Evolutionary conservation across 331 rosid species (phyloP).

Genomic region (Phaseolus coccineus): DNA sequence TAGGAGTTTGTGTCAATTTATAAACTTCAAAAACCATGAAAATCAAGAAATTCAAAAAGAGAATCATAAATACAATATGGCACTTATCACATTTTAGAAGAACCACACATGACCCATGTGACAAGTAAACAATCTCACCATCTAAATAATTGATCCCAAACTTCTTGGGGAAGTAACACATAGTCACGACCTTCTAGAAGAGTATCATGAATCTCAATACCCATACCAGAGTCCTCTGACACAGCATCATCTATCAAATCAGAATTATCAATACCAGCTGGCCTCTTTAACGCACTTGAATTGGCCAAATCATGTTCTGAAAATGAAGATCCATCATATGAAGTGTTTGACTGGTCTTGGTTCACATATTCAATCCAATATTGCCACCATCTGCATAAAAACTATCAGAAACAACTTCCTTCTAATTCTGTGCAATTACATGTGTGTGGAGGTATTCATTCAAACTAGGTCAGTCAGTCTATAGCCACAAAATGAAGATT

Average conservation of each 20-base stretch:
- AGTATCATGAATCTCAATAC: slow-evolving; percentile 79
- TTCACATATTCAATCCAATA: slow-evolving; percentile 97
- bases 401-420: slow-evolving; percentile 35
- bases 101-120: slow-evolving; percentile 29
- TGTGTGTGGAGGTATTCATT: slow-evolving; percentile 29
- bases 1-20: slow-evolving; percentile 14
- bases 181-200: slow-evolving; percentile 97
- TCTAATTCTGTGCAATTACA: slow-evolving; percentile 5
- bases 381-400: slow-evolving; percentile 92
- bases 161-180: slow-evolving; percentile 89
- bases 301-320: slow-evolving; percentile 72
- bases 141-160: slow-evolving; percentile 82
- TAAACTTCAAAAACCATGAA: slow-evolving; percentile 28
- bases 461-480: slow-evolving; percentile 41
- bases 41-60: slow-evolving; percentile 27
- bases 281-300: slow-evolving; percentile 72
- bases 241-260: slow-evolving; percentile 75
- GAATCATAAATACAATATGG: slow-evolving; percentile 3
- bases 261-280: slow-evolving; percentile 86
- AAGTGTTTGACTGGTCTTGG: slow-evolving; percentile 80
- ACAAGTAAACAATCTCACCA: slow-evolving; percentile 68
- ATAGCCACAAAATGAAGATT: slow-evolving; percentile 32
- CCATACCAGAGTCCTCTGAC: slow-evolving; percentile 63
- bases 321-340: slow-evolving; percentile 70
- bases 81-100: slow-evolving; percentile 31